Conservation (phyloP, 225 moss, liverwort and hornwort species). For the Ulota crispa region DNA sequence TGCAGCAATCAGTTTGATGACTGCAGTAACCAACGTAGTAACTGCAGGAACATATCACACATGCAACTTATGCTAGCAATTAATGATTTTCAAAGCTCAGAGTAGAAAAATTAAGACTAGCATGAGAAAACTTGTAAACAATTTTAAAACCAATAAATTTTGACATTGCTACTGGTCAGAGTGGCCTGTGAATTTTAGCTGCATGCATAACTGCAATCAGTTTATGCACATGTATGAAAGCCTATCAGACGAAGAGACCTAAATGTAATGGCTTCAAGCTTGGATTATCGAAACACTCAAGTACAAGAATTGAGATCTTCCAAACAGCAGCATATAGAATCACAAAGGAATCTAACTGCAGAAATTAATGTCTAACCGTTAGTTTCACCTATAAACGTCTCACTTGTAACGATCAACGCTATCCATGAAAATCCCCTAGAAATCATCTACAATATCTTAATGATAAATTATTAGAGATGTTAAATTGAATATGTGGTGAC, state of each 20-base stretch:
- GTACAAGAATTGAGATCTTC: not conserved
- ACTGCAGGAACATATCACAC: not conserved
- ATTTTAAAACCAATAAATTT: not conserved
- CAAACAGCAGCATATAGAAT: not conserved
- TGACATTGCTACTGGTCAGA: not conserved
- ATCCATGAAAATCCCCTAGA: not conserved
- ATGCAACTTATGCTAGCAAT: not conserved
- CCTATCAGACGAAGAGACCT: not conserved
- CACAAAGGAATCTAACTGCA: not conserved
- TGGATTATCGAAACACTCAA: not conserved
- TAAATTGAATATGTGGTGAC: not conserved
- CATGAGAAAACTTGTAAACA: not conserved
- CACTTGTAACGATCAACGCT: not conserved
- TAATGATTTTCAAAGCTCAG: not conserved
- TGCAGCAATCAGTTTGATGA: not conserved
- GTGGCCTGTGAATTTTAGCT: not conserved
- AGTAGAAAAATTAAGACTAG: not conserved
- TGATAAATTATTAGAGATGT: not conserved
- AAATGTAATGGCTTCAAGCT: not conserved
- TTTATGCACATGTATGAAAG: not conserved
- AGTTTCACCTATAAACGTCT: not conserved
- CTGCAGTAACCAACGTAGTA: not conserved
- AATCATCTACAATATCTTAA: not conserved
- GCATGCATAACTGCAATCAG: constrained; percentile 12
- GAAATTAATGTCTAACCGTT: not conserved